A percentile compares a stretch with the other conserved stretches of the same genome.
phyloP scores from a whole-genome alignment of 495 filamentous ascomycete genomes.

The Jackrogersella multiformis region DNA sequence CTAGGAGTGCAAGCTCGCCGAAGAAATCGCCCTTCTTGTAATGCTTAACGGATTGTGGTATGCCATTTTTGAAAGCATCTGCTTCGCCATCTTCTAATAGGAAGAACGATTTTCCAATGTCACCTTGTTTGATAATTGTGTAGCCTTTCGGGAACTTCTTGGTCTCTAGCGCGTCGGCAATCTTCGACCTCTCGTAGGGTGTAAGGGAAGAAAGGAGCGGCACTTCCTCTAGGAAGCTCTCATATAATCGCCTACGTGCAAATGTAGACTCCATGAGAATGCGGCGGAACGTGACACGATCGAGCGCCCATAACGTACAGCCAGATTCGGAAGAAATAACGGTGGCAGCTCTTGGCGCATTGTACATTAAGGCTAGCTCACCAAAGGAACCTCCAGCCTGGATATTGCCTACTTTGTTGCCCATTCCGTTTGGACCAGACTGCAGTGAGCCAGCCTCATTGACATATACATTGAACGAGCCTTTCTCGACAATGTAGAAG shows the following conservation, averaged over 20 bases:
- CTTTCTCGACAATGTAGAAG: constrained; percentile 96
- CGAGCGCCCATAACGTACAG: constrained; percentile 90
- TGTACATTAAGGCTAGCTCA: constrained; percentile 98
- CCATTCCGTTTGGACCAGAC: constrained; percentile 84
- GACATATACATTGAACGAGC: constrained; percentile 91
- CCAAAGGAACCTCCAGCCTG: constrained; percentile 95
- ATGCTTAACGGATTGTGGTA: constrained; percentile 71
- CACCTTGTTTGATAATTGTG: constrained; percentile 89
- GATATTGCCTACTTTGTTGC: constrained; percentile 81
- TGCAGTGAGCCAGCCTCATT: constrained; percentile 81
- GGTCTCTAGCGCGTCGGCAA: constrained; percentile 93
- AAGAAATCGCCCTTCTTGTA: constrained; percentile 97
- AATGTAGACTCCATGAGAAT: constrained; percentile 99
- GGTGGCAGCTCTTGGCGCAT: constrained; percentile 95
- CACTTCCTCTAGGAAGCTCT: constrained; percentile 97
- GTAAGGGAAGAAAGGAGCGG: constrained; percentile 85
- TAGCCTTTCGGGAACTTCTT: constrained; percentile 83
- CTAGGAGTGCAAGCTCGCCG: constrained; percentile 90
- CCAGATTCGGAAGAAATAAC: constrained; percentile 82
- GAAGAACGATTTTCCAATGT: constrained; percentile 92
- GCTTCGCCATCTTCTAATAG: constrained; percentile 89
- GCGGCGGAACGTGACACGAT: constrained; percentile 95
- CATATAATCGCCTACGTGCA: constrained; percentile 94
- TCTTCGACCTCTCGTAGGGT: constrained; percentile 92
- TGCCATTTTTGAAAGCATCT: constrained; percentile 78